Base-by-base conservation (phyloP, 2,329 filamentous ascomycete genomes). In the Fusarium torreyae region DNA sequence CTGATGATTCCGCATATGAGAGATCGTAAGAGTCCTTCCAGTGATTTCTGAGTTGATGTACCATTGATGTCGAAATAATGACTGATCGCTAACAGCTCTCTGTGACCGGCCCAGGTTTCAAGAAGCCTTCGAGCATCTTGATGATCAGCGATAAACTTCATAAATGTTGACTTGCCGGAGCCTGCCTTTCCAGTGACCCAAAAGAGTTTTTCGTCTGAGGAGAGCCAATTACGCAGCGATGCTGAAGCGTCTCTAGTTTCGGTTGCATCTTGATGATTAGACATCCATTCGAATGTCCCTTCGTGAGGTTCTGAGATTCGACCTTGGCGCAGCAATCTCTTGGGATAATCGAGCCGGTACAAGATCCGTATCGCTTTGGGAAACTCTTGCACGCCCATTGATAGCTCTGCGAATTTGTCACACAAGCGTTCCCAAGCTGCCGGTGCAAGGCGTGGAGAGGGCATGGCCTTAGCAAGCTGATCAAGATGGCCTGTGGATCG, bases 1-100 rank as follows among this genome's bases (percentile, higher is more conserved):
- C 26, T 28, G 7, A 64, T 24, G 7, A 72, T 70, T 20, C 65
- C 49, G n/a, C 52, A 46, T 13, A 66, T 26, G 1, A 74, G 51
- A 2, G 69, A 61, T 9, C 60, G 55, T 2, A 63, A 49, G 0
- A 72, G 26, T 1, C 57, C 57, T 24, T 66, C 34, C 7, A 63
- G 22, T 2, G 63, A 67, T 4, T 14, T 67, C 11, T 67, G 57
- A 3, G 42, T 57, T 11, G 31, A 6, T 15, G 53, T 14, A 0
- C 64, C 64, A 2, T 17, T 26, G 4, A 44, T 49, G 22, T 52
- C 48, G n/a, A 66, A 66, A 46, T 39, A 44, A 15, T 66, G 63
- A 8, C 17, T 66, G 7, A 51, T 34, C 0, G 46, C 14, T 3
- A 66, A 7, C 3, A 33, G 18, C 5, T 50, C 36, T 10, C 28